Conservation (phyloP, 2,329 filamentous ascomycete species). For the Fusarium longipes region DNA sequence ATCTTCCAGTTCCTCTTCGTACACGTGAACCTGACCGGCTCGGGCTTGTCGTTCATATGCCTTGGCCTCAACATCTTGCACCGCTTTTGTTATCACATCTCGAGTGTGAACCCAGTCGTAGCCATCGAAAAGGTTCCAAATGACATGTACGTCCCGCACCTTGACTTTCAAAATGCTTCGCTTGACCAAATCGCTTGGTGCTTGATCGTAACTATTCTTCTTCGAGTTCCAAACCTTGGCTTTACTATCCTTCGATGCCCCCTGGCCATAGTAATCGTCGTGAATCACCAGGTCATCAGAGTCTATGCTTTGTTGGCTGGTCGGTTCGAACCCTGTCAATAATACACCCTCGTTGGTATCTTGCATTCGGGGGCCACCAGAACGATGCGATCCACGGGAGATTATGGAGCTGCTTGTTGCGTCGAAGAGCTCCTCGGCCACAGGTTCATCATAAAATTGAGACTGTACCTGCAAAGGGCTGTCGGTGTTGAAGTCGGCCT, state of each 20-base stretch:
- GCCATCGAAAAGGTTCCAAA: slow-evolving; percentile 98
- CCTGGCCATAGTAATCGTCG: slow-evolving; percentile 79
- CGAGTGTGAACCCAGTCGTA: slow-evolving; percentile 95
- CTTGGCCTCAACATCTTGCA: slow-evolving; percentile 86
- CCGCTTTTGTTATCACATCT: slow-evolving; percentile 85
- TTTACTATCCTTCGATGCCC: slow-evolving; percentile 69
- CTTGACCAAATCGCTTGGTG: slow-evolving; percentile 69
- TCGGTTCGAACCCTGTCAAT: slow-evolving; percentile 49
- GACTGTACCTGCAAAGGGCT: slow-evolving; percentile 56
- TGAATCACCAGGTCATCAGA: slow-evolving; percentile 75
- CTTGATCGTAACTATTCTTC: slow-evolving; percentile 77
- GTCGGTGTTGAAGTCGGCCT: slow-evolving; percentile 48
- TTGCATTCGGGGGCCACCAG: slow-evolving; percentile 46
- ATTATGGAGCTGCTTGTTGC: slow-evolving; percentile 52
- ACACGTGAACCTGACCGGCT: slow-evolving; percentile 65
- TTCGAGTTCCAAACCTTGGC: slow-evolving; percentile 84
- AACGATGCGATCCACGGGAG: slow-evolving; percentile 38
- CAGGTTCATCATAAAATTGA: slow-evolving; percentile 59
- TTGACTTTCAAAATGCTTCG: slow-evolving; percentile 80
- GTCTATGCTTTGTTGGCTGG: slow-evolving; percentile 59
- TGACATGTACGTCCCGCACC: slow-evolving; percentile 88
- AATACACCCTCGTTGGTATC: slow-evolving; percentile 54
- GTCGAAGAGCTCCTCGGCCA: slow-evolving; percentile 62
- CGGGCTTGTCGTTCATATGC: slow-evolving; percentile 79
- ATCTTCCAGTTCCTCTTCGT: slow-evolving; percentile 80